Evolutionary conservation across 2,329 filamentous ascomycete genomes (phyloP), one percentile per base, ranked within the genome.

Genomic region (Trichoderma polysporum): DNA sequence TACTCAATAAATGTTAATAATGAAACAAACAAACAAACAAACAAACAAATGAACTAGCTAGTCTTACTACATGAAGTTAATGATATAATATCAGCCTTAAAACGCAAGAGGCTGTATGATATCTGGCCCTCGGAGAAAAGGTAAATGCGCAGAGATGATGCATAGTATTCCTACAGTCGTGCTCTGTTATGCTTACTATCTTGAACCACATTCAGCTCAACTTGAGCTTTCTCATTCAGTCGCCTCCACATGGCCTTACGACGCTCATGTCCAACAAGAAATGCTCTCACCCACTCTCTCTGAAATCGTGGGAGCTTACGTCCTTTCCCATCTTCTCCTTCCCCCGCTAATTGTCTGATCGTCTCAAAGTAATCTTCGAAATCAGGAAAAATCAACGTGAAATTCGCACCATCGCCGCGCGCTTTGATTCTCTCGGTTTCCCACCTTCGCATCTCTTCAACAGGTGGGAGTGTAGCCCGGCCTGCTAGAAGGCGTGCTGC

Each of bases 311-410:
- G 82, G 67, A 85, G 70, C 63, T 71, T 72, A 49, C 85, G 78
- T 2, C 85, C 85, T 19, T 79, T 74, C 0, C 79, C 82, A 1
- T 77, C 70, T 31, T 75, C 75, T 0, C 79, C 78, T 50, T 83
- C 79, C 0, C 85, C 85, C 1, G 85, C 83, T 27, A 88, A 69
- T 19, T 67, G 69, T 33, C 86, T 79, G 17, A 88, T 68, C 1
- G 77, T 78, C 73, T 90, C 86, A 70, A 91, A 90, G 71, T 90
- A 90, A 15, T 86, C 82, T 69, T 88, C 84, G 72, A 90, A 90
- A 33, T 90, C 83, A 0, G 88, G 88, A 67, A 83, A 85, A 10
- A 90, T 75, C 2, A 86, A 78, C 0, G 82, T 80, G 69, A 90
- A 90, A 2, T 78, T 80, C 0, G 82, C 76, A 0, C 87, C 86